Percentiles rank a stretch among this genome's conserved stretches.
These are phyloP conservation scores for Fusarium pilosicola DNA, from an alignment of 2,329 filamentous ascomycete species.

Conservation along the genomic window DNA sequence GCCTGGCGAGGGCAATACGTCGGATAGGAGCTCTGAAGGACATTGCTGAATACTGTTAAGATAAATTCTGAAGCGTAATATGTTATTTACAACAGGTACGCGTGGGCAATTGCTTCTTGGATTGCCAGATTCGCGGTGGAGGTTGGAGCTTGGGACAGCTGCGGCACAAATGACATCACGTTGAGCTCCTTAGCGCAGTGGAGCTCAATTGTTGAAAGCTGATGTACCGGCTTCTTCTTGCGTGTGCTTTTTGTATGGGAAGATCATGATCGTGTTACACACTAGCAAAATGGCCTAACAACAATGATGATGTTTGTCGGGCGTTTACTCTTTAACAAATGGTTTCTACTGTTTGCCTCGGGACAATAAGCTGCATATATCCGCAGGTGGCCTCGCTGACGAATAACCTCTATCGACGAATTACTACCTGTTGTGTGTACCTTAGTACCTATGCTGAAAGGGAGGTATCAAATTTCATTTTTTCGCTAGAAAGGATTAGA, in stretches of 20 bases:
- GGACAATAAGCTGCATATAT: neutral
- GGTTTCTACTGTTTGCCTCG: neutral
- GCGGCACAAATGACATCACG: slow-evolving; percentile 40
- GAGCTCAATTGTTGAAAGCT: neutral
- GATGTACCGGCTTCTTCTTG: neutral
- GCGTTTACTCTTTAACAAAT: neutral
- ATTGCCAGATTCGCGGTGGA: slow-evolving; percentile 12
- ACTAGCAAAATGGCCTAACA: neutral
- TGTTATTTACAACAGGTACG: slow-evolving; percentile 1
- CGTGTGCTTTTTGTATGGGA: neutral
- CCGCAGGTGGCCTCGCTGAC: neutral
- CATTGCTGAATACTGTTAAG: slow-evolving; percentile 42
- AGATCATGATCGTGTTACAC: neutral
- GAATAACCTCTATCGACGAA: neutral
- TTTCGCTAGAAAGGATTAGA: neutral
- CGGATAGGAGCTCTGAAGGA: slow-evolving; percentile 51
- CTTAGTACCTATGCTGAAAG: neutral
- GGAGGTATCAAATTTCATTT: neutral
- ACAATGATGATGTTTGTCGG: neutral
- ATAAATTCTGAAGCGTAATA: neutral
- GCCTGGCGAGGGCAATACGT: slow-evolving; percentile 46
- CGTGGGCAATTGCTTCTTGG: slow-evolving; percentile 27
- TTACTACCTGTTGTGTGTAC: neutral
- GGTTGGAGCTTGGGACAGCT: slow-evolving; percentile 20
- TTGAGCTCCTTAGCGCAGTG: slow-evolving; percentile 24